Evolutionary conservation across 192 early-diverging fungal genomes (phyloP), one percentile per base, ranked within the genome.

Genomic region (Geranomyces variabilis): DNA sequence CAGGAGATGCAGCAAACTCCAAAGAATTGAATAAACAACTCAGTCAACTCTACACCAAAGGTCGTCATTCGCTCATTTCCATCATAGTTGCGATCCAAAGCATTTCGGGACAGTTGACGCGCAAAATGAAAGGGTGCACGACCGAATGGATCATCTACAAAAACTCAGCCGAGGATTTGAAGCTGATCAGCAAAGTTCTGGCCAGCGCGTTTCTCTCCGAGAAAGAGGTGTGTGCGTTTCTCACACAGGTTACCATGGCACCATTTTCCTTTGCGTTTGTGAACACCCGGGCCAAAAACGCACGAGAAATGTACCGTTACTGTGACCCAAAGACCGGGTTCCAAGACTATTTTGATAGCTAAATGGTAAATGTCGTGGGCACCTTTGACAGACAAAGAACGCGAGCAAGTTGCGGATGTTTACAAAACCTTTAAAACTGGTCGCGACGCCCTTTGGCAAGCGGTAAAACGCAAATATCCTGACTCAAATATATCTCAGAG

Each of bases 1-100:
- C 60, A 13, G 70, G 55, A 21, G 70, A 71, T 33, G 44, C 19
- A 29, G 70, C 70, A 19, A 21, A 59, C 15, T 21, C 22, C 44
- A 71, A 71, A 71, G 59, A 71, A n/a, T 41, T 71, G 61, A 48
- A 41, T 19, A 63, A 61, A 43, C 41, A 71, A 44, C 47, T 71
- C 4, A n/a, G 17, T n/a, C 33, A 53, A 36, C 61, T 71, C 28
- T 71, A 49, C 26, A 71, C 70, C 17, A 71, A 63, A 45, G 44
- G 45, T 22, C 12, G 70, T 13, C 70, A 71, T 34, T 29, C 44
- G 24, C 21, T 21, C n/a, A 19, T 14, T 17, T 62, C 60, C 33
- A 36, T 51, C 19, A 71, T 71, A 6, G 70, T 71, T 19, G 59
- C 44, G 22, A 71, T 71, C 30, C 70, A 71, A 46, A 29, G 21